Conservation (phyloP, 2,329 filamentous ascomycete genomes). For the Hymenoscyphus occultus region DNA sequence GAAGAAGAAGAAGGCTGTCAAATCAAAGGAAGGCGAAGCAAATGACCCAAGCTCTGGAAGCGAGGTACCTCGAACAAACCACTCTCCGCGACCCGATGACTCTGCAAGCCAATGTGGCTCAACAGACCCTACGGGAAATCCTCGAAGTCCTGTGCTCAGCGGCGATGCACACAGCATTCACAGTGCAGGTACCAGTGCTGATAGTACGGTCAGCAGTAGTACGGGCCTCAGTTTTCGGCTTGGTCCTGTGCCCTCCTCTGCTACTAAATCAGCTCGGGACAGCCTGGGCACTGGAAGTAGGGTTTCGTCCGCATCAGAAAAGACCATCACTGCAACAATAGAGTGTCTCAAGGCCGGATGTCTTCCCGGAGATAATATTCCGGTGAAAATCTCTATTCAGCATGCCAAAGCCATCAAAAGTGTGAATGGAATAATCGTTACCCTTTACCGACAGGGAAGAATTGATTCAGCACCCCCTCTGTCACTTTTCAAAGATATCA, state of each 20-base stretch:
- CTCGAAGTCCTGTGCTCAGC: conserved; percentile 46
- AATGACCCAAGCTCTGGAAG: conserved; percentile 27
- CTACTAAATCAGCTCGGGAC: conserved; percentile 40
- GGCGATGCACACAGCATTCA: conserved; percentile 62
- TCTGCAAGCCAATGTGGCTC: conserved; percentile 36
- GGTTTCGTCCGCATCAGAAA: conserved; percentile 54
- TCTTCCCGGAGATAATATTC: conserved; percentile 78
- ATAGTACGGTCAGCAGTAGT: conserved; percentile 49
- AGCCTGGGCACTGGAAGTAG: conserved; percentile 50
- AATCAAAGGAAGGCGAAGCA: conserved; percentile 26
- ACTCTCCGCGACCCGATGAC: conserved; percentile 34
- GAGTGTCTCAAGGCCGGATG: conserved; percentile 81
- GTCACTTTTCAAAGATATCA: conserved; percentile 46
- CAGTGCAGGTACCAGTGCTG: conserved; percentile 67
- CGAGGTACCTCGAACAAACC: conserved; percentile 22
- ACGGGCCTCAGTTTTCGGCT: conserved; percentile 46
- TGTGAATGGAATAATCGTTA: conserved; percentile 88
- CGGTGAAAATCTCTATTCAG: conserved; percentile 76
- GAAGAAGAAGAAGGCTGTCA: conserved; percentile 44
- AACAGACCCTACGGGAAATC: conserved; percentile 42
- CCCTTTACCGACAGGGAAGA: conserved; percentile 83
- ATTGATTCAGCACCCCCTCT: conserved; percentile 71
- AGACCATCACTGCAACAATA: conserved; percentile 82
- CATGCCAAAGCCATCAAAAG: conserved; percentile 90
- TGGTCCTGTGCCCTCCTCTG: conserved; percentile 37